Percentiles rank a stretch among this genome's conserved stretches.
These are phyloP conservation scores for Sphagnum magellanicum DNA, from an alignment of 228 moss, liverwort and hornwort genomes.

Conservation along the genomic window DNA sequence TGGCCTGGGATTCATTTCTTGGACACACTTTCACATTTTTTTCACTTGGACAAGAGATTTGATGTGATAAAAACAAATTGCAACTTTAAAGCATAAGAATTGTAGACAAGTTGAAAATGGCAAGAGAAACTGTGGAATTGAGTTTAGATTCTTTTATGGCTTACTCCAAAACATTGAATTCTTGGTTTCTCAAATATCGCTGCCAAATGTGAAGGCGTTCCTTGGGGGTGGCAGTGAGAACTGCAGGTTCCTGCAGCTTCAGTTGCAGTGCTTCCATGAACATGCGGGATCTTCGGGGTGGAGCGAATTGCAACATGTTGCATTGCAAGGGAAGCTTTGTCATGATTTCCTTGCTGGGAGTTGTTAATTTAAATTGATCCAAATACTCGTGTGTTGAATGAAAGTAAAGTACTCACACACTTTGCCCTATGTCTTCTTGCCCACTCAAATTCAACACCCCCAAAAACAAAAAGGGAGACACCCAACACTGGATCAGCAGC, in stretches of 20 bases:
- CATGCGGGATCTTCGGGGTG: constrained; percentile 26
- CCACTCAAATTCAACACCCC: no score
- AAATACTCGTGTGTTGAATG: no score
- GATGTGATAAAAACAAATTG: neutral
- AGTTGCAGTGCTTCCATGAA: constrained; percentile 18
- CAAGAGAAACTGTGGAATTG: neutral
- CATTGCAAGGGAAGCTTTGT: constrained; percentile 2
- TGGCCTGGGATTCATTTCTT: neutral
- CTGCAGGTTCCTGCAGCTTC: constrained; percentile 10
- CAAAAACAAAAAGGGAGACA: no score
- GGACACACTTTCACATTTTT: neutral
- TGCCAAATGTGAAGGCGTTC: constrained; percentile 27
- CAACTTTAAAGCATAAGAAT: neutral
- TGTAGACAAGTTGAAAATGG: neutral
- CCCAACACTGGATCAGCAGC: no score
- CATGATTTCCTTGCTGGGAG: no score
- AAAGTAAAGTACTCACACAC: no score
- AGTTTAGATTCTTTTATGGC: constrained; percentile 2
- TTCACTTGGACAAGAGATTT: neutral
- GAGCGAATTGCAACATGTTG: constrained; percentile 19
- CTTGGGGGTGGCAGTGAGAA: constrained; percentile 7
- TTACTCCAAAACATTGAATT: constrained; percentile 38
- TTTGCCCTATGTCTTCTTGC: no score
- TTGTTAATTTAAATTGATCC: no score
- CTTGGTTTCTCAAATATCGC: constrained; percentile 10